Evolutionary conservation across 176 grass and related monocot species (phyloP).

Genomic region (Olyra latifolia): DNA sequence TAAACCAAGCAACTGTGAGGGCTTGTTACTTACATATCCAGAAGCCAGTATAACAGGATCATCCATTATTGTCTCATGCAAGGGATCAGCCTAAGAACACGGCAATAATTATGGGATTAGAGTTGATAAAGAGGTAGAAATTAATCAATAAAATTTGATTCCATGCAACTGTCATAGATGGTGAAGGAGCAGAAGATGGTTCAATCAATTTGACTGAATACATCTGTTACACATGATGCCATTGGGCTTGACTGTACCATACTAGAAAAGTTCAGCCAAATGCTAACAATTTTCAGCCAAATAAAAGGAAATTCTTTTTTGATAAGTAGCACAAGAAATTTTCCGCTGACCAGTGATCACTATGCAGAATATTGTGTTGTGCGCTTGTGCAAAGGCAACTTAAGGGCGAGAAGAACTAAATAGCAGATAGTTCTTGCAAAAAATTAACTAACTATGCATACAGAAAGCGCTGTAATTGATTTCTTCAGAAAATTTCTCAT

Average conservation of each 20-base stretch:
- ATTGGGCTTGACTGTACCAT: neutral
- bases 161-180: neutral
- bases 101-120: constrained; percentile 17
- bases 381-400: neutral
- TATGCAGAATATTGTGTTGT: constrained; percentile 12
- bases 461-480: neutral
- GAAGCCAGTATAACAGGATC: constrained; percentile 46
- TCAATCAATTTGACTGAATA: constrained; percentile 7
- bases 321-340: neutral
- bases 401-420: neutral
- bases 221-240: constrained; percentile 1
- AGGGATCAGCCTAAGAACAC: constrained; percentile 33
- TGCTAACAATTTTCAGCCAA: constrained; percentile 11
- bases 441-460: neutral
- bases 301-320: neutral
- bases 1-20: neutral
- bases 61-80: constrained; percentile 17
- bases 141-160: constrained; percentile 2
- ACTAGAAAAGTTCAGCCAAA: neutral
- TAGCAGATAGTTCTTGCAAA: constrained; percentile 2
- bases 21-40: constrained; percentile 43
- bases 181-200: neutral
- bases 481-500: neutral
- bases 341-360: neutral
- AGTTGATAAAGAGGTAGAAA: constrained; percentile 5